A percentile compares a stretch with the other conserved stretches of the same genome.
These are phyloP conservation scores for Xeromyces bisporus DNA, from an alignment of 495 filamentous ascomycete species.

Conservation along the genomic window DNA sequence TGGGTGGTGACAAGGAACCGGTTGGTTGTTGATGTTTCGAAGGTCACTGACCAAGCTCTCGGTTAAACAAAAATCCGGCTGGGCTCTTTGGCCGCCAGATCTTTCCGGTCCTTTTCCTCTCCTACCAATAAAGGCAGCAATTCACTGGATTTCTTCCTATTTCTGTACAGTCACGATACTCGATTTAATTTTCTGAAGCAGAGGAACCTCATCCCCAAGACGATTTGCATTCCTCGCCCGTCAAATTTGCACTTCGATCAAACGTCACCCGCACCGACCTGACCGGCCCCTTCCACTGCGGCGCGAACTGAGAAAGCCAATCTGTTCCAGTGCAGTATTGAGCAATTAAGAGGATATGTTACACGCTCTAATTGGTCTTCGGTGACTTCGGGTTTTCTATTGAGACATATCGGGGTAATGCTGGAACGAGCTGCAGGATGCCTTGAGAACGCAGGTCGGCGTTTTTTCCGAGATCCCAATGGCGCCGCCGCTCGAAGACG, in stretches of 20 bases:
- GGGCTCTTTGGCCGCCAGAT: not conserved
- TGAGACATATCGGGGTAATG: constrained; percentile 46
- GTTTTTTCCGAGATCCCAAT: constrained; percentile 41
- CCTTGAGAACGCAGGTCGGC: constrained; percentile 59
- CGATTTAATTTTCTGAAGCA: too few relatives aligned
- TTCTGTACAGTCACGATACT: too few relatives aligned
- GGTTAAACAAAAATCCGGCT: constrained; percentile 24
- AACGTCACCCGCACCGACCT: too few relatives aligned
- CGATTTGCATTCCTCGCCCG: too few relatives aligned
- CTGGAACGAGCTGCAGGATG: constrained; percentile 68
- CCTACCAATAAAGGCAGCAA: constrained; percentile 2
- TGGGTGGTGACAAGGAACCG: too few relatives aligned
- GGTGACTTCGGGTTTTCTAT: constrained; percentile 18
- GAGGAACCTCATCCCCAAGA: too few relatives aligned
- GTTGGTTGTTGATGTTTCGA: too few relatives aligned
- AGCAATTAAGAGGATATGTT: constrained; percentile 12
- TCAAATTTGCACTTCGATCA: too few relatives aligned
- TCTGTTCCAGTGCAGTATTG: constrained; percentile 1
- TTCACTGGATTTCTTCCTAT: too few relatives aligned
- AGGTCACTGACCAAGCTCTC: too few relatives aligned
- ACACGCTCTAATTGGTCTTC: constrained; percentile 6
- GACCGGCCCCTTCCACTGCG: not conserved
- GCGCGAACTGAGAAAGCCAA: constrained; percentile 4
- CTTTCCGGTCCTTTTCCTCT: constrained; percentile 15
- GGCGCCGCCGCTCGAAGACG: constrained; percentile 36